A percentile compares a stretch with the other conserved stretches of the same genome.
phyloP scores from a whole-genome alignment of 306 rosid species.

The Prinsepia uniflora region DNA sequence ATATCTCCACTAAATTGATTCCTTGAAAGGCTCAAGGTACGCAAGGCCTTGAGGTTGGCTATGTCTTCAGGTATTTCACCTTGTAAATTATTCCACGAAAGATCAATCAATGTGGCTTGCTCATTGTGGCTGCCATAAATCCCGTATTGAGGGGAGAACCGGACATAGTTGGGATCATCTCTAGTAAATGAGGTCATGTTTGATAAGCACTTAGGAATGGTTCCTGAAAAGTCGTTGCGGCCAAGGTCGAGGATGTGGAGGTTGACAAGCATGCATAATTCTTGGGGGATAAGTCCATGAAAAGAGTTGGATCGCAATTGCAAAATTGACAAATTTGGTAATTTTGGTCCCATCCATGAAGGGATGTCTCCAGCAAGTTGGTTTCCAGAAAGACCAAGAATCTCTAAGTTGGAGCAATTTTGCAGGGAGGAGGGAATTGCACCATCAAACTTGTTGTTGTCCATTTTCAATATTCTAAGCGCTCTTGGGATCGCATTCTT shows the following conservation, averaged over 20 bases:
- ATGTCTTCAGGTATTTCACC: no score
- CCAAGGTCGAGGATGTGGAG: slow-evolving; percentile 33
- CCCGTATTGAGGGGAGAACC: no score
- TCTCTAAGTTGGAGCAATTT: slow-evolving; percentile 23
- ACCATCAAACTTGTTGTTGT: slow-evolving; percentile 18
- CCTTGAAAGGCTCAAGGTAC: no score
- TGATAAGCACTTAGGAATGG: slow-evolving; percentile 16
- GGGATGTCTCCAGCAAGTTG: slow-evolving; percentile 17
- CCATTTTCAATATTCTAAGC: slow-evolving; percentile 34
- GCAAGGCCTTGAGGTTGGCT: no score
- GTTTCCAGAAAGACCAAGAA: slow-evolving; percentile 26
- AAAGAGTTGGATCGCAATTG: slow-evolving; percentile 32
- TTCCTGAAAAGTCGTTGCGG: slow-evolving; percentile 19
- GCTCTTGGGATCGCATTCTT: slow-evolving; percentile 13
- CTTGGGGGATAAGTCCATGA: slow-evolving; percentile 7
- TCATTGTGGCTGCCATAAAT: no score
- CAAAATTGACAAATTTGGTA: slow-evolving; percentile 9
- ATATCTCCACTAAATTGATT: no score
- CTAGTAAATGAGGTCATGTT: no score
- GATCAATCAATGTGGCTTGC: no score
- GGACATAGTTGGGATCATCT: no score
- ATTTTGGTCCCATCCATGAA: slow-evolving; percentile 24
- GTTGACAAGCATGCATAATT: slow-evolving; percentile 21
- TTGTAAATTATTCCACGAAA: no score
- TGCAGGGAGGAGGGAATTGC: slow-evolving; percentile 15